A percentile compares a stretch with the other conserved stretches of the same genome.
Conservation (phyloP, 805 yeast genomes). For the Martiniozyma abietophila region DNA sequence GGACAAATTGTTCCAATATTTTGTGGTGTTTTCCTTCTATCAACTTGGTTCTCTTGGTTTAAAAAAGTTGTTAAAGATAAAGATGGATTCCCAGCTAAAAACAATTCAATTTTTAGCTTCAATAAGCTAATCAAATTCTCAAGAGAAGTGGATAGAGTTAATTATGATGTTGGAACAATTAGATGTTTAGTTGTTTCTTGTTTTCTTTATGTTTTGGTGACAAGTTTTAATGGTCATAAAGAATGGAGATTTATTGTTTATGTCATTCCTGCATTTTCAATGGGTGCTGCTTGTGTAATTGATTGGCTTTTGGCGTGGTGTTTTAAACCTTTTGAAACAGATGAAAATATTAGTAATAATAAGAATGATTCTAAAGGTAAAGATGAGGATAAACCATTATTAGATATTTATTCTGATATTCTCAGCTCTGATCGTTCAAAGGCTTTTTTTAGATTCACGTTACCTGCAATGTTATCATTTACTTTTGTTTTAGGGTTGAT, state of each 20-base stretch:
- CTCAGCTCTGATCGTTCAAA: neutral
- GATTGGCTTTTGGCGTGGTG: conserved; percentile 3
- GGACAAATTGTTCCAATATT: conserved; percentile 7
- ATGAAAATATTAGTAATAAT: no score
- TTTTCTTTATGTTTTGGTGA: conserved; percentile 42
- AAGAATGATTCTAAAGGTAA: no score
- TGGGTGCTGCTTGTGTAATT: conserved; percentile 6
- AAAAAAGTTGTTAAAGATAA: no score
- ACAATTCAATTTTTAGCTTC: neutral
- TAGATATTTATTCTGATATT: no score
- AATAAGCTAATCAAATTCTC: neutral
- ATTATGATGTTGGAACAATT: conserved; percentile 25
- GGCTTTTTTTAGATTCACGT: no score
- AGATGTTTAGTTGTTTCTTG: conserved; percentile 44
- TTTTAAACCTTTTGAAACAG: neutral
- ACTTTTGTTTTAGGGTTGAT: conserved; percentile 28
- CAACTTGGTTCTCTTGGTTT: no score
- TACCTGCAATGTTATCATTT: conserved; percentile 24
- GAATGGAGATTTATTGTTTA: conserved; percentile 90
- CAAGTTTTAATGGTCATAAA: conserved; percentile 84
- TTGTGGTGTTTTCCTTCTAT: neutral
- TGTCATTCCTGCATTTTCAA: conserved; percentile 56
- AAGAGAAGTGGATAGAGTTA: conserved; percentile 15
- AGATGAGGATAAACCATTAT: no score
- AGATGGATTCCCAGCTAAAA: neutral